These are phyloP conservation scores for Solanum clarkiae DNA, from an alignment of 257 asterid species.

Conservation along the genomic window DNA sequence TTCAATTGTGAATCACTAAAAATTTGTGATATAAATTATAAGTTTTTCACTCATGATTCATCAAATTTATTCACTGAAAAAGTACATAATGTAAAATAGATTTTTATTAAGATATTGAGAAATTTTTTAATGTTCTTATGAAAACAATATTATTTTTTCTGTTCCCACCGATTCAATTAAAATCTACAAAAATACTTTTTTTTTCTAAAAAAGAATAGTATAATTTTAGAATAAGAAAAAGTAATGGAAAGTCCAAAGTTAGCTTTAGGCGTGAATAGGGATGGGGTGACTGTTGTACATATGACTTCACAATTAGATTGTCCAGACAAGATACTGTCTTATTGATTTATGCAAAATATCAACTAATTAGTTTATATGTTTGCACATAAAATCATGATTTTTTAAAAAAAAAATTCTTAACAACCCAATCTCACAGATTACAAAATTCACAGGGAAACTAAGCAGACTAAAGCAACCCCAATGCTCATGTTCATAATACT, in stretches of 20 bases:
- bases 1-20: too few relatives aligned
- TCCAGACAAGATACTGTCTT: background rate
- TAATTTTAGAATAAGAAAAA: background rate
- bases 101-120: too few relatives aligned
- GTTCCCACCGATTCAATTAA: too few relatives aligned
- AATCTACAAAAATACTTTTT: too few relatives aligned
- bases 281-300: background rate
- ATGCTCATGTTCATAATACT: background rate
- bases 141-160: too few relatives aligned
- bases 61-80: too few relatives aligned
- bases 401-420: background rate
- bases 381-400: background rate
- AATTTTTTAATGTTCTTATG: too few relatives aligned
- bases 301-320: background rate
- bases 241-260: background rate
- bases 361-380: background rate
- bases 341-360: background rate
- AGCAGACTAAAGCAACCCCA: background rate
- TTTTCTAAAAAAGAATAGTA: background rate
- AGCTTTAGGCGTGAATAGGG: background rate
- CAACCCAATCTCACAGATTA: background rate
- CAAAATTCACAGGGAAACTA: background rate
- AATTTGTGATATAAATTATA: too few relatives aligned
- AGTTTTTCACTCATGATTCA: too few relatives aligned
- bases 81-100: too few relatives aligned